These are phyloP conservation scores for Gaertneriomyces semiglobifer DNA, from an alignment of 192 early-diverging fungal genomes.

Conservation along the genomic window DNA sequence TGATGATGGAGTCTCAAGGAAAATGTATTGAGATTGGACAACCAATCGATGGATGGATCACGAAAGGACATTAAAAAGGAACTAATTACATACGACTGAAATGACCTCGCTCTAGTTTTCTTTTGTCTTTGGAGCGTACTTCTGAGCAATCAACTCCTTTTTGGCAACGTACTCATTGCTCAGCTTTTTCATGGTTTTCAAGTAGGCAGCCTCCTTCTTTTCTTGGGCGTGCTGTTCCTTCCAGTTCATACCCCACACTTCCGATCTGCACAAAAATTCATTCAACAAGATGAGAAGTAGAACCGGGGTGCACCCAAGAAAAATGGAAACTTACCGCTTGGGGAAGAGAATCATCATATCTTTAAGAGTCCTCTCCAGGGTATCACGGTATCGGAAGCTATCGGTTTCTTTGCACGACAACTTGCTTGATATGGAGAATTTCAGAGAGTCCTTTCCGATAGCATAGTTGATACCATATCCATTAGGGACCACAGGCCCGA, in stretches of 20 bases:
- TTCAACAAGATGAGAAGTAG: background rate
- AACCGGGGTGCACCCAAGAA: background rate
- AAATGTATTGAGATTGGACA: no score
- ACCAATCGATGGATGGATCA: no score
- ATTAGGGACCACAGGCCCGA: slow-evolving; percentile 51
- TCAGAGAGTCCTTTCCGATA: slow-evolving; percentile 57
- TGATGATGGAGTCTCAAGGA: no score
- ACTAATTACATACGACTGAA: no score
- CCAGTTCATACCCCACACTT: slow-evolving; percentile 54
- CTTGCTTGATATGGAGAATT: slow-evolving; percentile 58
- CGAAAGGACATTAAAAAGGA: no score
- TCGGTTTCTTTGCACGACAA: slow-evolving; percentile 41
- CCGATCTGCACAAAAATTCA: slow-evolving; percentile 14
- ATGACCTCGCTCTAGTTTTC: background rate
- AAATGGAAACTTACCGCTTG: slow-evolving; percentile 34
- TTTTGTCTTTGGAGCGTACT: slow-evolving; percentile 15
- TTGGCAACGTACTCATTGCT: slow-evolving; percentile 40
- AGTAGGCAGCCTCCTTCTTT: slow-evolving; percentile 38
- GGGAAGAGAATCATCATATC: slow-evolving; percentile 66
- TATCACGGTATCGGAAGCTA: slow-evolving; percentile 56
- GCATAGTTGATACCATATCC: slow-evolving; percentile 58
- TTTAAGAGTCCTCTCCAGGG: slow-evolving; percentile 54
- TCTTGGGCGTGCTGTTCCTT: slow-evolving; percentile 32
- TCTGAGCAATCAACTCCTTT: slow-evolving; percentile 22
- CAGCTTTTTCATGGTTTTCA: slow-evolving; percentile 41